Conservation (phyloP, 2,329 filamentous ascomycete species). For the Hypoxylon sp. region DNA sequence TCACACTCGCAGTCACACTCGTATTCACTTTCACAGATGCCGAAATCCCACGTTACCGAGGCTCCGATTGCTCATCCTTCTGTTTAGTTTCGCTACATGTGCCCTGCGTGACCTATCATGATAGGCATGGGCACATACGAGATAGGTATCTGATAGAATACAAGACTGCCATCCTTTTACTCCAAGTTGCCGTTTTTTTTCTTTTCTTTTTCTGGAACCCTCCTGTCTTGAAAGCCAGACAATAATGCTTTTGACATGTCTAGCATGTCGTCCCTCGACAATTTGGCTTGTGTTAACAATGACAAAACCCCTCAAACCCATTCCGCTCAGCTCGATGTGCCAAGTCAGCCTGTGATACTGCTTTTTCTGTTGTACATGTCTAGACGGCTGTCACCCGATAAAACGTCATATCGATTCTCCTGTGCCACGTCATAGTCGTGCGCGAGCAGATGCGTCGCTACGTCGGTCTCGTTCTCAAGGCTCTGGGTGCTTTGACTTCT, state of each 20-base stretch:
- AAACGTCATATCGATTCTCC: slow-evolving; percentile 14
- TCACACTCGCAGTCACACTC: no score
- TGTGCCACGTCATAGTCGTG: slow-evolving; percentile 4
- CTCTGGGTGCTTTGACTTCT: slow-evolving; percentile 24
- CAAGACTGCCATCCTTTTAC: background rate
- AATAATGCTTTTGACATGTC: background rate
- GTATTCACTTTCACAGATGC: background rate
- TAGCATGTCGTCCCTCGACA: background rate
- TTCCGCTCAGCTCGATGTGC: background rate
- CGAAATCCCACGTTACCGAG: slow-evolving; percentile 4
- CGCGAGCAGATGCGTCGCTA: background rate
- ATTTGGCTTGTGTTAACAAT: background rate
- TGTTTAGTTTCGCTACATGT: background rate
- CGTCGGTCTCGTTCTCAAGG: background rate
- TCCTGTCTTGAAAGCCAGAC: background rate
- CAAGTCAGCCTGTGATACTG: slow-evolving; percentile 7
- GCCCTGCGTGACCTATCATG: background rate
- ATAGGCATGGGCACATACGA: no score
- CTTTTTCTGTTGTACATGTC: slow-evolving; percentile 23
- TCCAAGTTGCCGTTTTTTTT: background rate
- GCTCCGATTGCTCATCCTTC: background rate
- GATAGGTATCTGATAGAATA: background rate
- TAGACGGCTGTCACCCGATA: slow-evolving; percentile 7
- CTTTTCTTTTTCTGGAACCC: background rate
- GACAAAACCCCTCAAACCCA: slow-evolving; percentile 4